Percentiles rank a stretch among this genome's conserved stretches.
Evolutionary conservation across 495 filamentous ascomycete species (phyloP).

Genomic region (Hypoxylon intermedium): DNA sequence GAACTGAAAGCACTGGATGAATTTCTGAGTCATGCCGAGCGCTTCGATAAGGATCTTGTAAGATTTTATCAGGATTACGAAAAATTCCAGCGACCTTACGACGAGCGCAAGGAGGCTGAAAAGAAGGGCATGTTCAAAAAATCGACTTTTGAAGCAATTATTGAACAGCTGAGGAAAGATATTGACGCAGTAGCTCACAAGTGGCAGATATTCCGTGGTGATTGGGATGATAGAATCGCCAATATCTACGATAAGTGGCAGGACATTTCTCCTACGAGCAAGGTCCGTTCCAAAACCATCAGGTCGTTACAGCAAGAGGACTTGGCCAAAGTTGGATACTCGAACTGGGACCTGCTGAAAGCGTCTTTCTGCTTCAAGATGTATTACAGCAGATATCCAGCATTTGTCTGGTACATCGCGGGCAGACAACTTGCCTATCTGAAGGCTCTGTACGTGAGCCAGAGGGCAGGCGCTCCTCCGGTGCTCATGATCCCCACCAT

Average conservation of each 20-base stretch:
- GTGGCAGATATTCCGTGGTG: conserved; percentile 44
- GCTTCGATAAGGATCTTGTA: conserved; percentile 39
- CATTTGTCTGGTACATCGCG: conserved; percentile 69
- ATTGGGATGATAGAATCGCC: conserved; percentile 51
- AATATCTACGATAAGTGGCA: conserved; percentile 53
- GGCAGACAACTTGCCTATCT: conserved; percentile 68
- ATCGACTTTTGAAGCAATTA: conserved; percentile 35
- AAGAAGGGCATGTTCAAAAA: conserved; percentile 23
- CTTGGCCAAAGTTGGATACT: conserved; percentile 51
- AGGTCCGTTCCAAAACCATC: conserved; percentile 41
- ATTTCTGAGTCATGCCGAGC: conserved; percentile 26
- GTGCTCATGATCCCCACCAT: conserved; percentile 49
- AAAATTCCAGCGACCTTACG: conserved; percentile 16
- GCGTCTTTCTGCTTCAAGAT: conserved; percentile 66
- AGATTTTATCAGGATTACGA: conserved; percentile 35
- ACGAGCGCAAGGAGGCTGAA: conserved; percentile 26
- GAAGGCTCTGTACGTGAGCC: conserved; percentile 56
- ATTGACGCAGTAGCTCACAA: conserved; percentile 41
- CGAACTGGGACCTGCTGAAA: conserved; percentile 63
- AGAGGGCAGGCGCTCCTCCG: conserved; percentile 24
- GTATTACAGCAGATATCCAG: conserved; percentile 43
- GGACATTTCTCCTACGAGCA: conserved; percentile 49
- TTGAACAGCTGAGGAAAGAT: conserved; percentile 45
- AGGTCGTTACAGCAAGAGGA: conserved; percentile 54
- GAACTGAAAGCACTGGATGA: conserved; percentile 55